Base-by-base conservation (phyloP, 306 rosid genomes). In the Betula pendula region DNA sequence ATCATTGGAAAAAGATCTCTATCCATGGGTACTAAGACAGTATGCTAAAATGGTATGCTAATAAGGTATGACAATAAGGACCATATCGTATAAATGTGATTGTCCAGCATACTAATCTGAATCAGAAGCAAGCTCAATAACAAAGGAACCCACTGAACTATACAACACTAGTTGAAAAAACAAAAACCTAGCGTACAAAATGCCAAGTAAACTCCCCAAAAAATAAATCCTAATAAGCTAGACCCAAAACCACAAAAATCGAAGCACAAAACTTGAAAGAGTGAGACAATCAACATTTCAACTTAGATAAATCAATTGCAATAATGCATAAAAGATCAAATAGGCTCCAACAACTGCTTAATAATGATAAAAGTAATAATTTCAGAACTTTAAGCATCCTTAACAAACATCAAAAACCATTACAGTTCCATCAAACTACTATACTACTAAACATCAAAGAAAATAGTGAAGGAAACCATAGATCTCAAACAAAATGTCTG, bases 351-450 rank as follows among this genome's bases (percentile, higher is more conserved):
- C 69, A 63, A 63, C 17, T 63, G 3, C 17, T 63, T 3, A 35
- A 62, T 53, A 50, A 20, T 53, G 60, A 53, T 8, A 53, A 20
- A 6, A 53, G 19, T 19, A 56, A 52, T 17, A 52, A 56, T 56
- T 10, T 63, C 24, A 63, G 12, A 33, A 31, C 47, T 63, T 38
- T 35, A 8, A 19, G 70, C 24, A 27, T 8, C 70, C 70, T 17
- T 3, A 65, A 35, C 70, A 65, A 65, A 65, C 27, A 38, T 65
- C 15, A 81, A 77, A 81, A n/a, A 31, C 80, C 75, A 70, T 13
- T 53, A 44, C 24, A 75, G 75, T 78, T 72, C 68, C 79, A 71
- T 53, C 71, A 42, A 35, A 59, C 44, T 47, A 76, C 79, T 24
- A 43, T 67, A 66, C 81, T 65, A 85, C 38, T 59, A 33, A 33